Evolutionary conservation across 345 rosid genomes (phyloP).

Genomic region (Linum usitatissimum): DNA sequence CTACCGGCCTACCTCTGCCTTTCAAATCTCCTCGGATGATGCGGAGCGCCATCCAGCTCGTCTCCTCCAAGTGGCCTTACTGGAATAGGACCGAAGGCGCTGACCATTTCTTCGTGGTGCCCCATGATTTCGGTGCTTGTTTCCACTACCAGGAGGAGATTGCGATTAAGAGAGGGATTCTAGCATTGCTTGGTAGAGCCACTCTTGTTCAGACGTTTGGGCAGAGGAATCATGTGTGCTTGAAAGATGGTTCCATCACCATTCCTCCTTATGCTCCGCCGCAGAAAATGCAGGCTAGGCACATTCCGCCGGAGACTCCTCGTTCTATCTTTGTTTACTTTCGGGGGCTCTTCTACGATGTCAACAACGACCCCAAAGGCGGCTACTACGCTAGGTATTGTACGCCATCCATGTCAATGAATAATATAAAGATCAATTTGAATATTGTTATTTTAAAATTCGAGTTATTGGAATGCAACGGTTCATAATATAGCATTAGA

Average conservation of each 20-base stretch:
- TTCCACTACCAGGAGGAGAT: slow-evolving; percentile 69
- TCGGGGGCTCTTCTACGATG: slow-evolving; percentile 86
- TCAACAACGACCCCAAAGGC: slow-evolving; percentile 92
- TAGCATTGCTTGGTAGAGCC: slow-evolving; percentile 63
- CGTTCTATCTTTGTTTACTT: slow-evolving; percentile 93
- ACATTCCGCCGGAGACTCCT: slow-evolving; percentile 59
- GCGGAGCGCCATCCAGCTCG: slow-evolving; percentile 25
- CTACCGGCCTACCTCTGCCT: slow-evolving; percentile 30
- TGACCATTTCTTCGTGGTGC: slow-evolving; percentile 27
- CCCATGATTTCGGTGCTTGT: slow-evolving; percentile 26
- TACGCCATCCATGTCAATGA: not conserved
- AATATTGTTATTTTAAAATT: no score
- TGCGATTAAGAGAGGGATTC: slow-evolving; percentile 79
- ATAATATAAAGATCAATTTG: not conserved
- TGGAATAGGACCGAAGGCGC: slow-evolving; percentile 22
- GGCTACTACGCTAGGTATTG: slow-evolving; percentile 88
- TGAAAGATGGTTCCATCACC: slow-evolving; percentile 80
- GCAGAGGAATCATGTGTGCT: slow-evolving; percentile 84
- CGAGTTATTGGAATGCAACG: not conserved
- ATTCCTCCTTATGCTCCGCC: slow-evolving; percentile 98
- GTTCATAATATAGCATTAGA: no score
- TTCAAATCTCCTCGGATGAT: slow-evolving; percentile 28
- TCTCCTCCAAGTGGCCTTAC: slow-evolving; percentile 27
- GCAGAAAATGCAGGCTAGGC: slow-evolving; percentile 81
- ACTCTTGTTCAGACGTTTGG: slow-evolving; percentile 95